phyloP scores from a whole-genome alignment of 306 rosid genomes.

The Trifolium pratense region DNA sequence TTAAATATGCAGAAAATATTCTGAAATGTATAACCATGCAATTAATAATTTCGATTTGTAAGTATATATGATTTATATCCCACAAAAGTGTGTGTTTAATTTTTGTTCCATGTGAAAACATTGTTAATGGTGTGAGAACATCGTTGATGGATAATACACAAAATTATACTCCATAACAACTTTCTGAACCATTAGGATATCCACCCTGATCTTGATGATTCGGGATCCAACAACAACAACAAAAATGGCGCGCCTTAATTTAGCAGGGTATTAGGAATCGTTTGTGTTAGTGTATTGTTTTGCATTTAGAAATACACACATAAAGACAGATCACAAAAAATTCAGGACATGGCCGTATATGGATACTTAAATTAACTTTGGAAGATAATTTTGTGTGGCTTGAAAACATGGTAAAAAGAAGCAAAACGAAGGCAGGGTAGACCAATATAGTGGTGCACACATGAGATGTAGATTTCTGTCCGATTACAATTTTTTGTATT shows the following conservation, averaged over 20 bases:
- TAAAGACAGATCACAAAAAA: background rate
- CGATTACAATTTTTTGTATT: conserved; percentile 11
- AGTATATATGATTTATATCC: background rate
- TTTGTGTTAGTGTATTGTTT: background rate
- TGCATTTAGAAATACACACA: conserved; percentile 1
- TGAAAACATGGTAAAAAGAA: conserved; percentile 5
- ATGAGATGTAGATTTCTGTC: conserved; percentile 9
- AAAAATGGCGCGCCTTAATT: background rate
- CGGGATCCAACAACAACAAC: background rate
- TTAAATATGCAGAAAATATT: background rate
- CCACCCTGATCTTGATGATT: background rate
- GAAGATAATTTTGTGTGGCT: background rate
- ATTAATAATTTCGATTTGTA: background rate
- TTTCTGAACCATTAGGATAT: background rate
- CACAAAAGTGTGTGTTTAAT: background rate
- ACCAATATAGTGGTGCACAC: conserved; percentile 6
- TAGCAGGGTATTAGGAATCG: background rate
- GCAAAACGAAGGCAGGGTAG: background rate
- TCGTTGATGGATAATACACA: background rate
- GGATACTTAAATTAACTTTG: background rate
- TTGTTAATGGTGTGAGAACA: background rate
- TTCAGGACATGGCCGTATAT: background rate
- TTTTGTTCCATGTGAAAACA: background rate
- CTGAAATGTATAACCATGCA: background rate
- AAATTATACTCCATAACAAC: too few species aligned